Evolutionary conservation across 805 yeast species (phyloP), one percentile per base, ranked within the genome.

Genomic region (Lachancea dasiensis): DNA sequence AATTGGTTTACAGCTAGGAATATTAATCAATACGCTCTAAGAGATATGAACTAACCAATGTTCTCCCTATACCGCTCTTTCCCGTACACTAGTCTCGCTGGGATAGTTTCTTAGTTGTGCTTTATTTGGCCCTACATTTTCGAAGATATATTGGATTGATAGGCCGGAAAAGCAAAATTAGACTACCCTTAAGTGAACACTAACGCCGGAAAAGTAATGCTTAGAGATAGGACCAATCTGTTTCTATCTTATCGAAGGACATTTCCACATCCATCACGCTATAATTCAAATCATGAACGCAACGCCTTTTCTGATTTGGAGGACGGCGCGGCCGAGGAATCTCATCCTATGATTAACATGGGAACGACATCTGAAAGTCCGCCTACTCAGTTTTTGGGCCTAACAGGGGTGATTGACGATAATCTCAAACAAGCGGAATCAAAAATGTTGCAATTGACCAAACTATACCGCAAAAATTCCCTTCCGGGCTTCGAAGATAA

Each of bases 191-290:
- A n/a, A n/a, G n/a, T n/a, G n/a, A n/a, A n/a, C n/a, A n/a, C n/a
- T n/a, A n/a, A n/a, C n/a, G n/a, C n/a, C n/a, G n/a, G n/a, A n/a
- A n/a, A n/a, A 10, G 14, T 14, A 19, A 86, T 90, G 96, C 85
- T 83, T 54, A 72, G 97, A 58, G 97, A 92, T 63, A 71, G 97
- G 58, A 92, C 98, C n/a, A 90, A 89, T 55, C 70, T 90, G 47
- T 90, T 72, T 60, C 67, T 87, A 16, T 86, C 97, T 31, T 90
- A 84, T 56, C 76, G 98, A 46, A 77, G 92, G 43, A 87, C 97
- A 8, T 81, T 80, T 40, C 94, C 95, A 0, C 87, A 87, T 48
- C 75, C 72, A 44, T 64, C 65, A 16, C 43, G 52, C 38, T 27
- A 36, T 31, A 17, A 43, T 5, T 31, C 27, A 15, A 54, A 64